phyloP scores from a whole-genome alignment of 495 filamentous ascomycete genomes.

The Delitschia confertaspora region DNA sequence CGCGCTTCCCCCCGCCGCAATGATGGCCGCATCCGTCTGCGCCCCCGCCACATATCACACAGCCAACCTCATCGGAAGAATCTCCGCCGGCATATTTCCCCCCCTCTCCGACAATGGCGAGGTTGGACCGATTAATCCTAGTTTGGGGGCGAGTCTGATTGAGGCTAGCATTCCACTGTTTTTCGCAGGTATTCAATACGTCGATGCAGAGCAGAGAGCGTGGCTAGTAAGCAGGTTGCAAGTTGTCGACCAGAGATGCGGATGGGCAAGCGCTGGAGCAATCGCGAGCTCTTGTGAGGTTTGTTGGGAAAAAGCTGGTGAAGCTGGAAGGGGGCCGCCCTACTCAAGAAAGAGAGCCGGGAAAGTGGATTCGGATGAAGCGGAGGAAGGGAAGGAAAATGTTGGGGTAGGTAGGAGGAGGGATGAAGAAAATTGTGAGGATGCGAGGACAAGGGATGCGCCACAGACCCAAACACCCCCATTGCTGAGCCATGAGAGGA shows the following conservation, averaged over 20 bases:
- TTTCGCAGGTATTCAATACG: slow-evolving; percentile 77
- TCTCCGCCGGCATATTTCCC: slow-evolving; percentile 62
- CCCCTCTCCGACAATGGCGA: slow-evolving; percentile 1
- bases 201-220: slow-evolving; percentile 56
- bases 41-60: slow-evolving; percentile 57
- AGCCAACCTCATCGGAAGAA: slow-evolving; percentile 69
- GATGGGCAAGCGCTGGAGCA: slow-evolving; percentile 72
- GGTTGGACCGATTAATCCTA: slow-evolving; percentile 53
- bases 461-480: too few relatives aligned
- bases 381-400: too few relatives aligned
- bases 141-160: slow-evolving; percentile 70
- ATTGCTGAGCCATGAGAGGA: too few relatives aligned
- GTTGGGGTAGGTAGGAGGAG: too few relatives aligned
- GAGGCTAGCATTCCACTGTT: slow-evolving; percentile 75
- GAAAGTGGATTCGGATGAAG: too few relatives aligned
- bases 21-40: slow-evolving; percentile 68
- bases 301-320: slow-evolving; percentile 65
- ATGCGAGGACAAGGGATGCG: too few relatives aligned
- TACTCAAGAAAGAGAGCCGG: too few relatives aligned
- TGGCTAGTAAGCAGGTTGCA: slow-evolving; percentile 67
- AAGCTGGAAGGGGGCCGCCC: slow-evolving; percentile 63
- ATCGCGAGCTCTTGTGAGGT: slow-evolving; percentile 78
- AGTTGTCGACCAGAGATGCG: slow-evolving; percentile 69
- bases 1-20: slow-evolving; percentile 82
- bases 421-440: too few relatives aligned